These are phyloP conservation scores for Rhodotorula sp. DNA, from an alignment of 1,284 basidiomycete species.

Conservation along the genomic window DNA sequence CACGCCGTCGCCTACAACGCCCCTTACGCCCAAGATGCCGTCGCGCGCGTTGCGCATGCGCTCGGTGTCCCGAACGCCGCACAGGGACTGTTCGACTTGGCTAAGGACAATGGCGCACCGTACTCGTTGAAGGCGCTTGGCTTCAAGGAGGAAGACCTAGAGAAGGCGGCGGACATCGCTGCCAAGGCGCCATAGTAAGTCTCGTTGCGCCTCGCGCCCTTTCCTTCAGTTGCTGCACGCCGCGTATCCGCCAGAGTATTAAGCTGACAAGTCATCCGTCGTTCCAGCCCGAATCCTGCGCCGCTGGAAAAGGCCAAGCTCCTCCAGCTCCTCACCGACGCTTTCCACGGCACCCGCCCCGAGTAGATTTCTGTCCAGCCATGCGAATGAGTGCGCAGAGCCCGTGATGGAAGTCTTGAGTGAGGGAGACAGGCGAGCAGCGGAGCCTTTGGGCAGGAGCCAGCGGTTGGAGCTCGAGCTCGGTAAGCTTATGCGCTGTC, in stretches of 20 bases:
- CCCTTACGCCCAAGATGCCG: constrained; percentile 49
- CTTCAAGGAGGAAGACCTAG: constrained; percentile 55
- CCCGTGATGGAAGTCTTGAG: too few species aligned
- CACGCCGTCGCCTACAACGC: constrained; percentile 56
- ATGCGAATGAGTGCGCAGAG: too few species aligned
- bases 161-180: constrained; percentile 54
- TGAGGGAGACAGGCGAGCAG: too few species aligned
- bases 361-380: too few species aligned
- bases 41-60: constrained; percentile 50
- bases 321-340: constrained; percentile 44
- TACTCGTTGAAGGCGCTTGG: constrained; percentile 51
- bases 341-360: constrained; percentile 39
- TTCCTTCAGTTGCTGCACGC: too few species aligned
- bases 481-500: too few species aligned
- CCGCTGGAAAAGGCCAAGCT: constrained; percentile 52
- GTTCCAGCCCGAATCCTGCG: constrained; percentile 50
- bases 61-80: constrained; percentile 50
- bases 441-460: too few species aligned
- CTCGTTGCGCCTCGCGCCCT: too few species aligned
- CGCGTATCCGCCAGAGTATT: too few species aligned
- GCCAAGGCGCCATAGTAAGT: constrained; percentile 51
- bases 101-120: constrained; percentile 52
- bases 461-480: too few species aligned
- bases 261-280: too few species aligned
- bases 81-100: constrained; percentile 53